phyloP scores from a whole-genome alignment of 208 protist genomes.

The Porcisia deanei region DNA sequence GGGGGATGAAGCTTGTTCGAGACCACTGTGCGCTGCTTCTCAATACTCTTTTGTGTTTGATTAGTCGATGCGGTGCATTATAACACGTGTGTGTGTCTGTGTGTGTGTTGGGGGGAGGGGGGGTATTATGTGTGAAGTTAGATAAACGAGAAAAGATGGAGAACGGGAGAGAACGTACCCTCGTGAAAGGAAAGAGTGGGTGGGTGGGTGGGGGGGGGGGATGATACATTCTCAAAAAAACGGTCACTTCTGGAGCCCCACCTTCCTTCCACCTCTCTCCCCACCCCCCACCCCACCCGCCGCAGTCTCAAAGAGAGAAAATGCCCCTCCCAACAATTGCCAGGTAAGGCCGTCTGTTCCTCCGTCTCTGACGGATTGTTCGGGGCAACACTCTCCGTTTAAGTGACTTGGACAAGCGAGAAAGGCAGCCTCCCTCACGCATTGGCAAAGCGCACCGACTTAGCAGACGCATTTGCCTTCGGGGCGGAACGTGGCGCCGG shows the following conservation, averaged over 20 bases:
- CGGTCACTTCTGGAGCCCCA: background rate
- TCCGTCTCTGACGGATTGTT: too few relatives aligned
- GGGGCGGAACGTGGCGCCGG: conserved; percentile 2
- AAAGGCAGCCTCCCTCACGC: background rate
- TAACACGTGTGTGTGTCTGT: background rate
- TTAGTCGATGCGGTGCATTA: background rate
- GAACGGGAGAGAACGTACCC: too few relatives aligned
- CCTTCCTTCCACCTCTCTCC: background rate
- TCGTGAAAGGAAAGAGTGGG: too few relatives aligned
- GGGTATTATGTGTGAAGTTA: too few relatives aligned
- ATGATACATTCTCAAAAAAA: background rate
- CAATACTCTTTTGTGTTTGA: background rate
- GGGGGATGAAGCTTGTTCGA: too few relatives aligned
- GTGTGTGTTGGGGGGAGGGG: too few relatives aligned
- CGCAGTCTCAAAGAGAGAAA: too few relatives aligned
- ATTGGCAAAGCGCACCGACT: conserved; percentile 68
- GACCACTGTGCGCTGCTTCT: background rate
- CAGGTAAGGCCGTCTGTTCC: too few relatives aligned
- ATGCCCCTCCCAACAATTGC: too few relatives aligned
- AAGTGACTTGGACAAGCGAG: background rate
- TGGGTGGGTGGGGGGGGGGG: too few relatives aligned
- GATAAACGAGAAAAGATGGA: too few relatives aligned
- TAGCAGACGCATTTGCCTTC: conserved; percentile 19
- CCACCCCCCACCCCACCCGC: too few relatives aligned
- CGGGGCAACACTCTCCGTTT: background rate